Conservation (phyloP, 805 yeast genomes). For the Diddensiella transvaalensis region DNA sequence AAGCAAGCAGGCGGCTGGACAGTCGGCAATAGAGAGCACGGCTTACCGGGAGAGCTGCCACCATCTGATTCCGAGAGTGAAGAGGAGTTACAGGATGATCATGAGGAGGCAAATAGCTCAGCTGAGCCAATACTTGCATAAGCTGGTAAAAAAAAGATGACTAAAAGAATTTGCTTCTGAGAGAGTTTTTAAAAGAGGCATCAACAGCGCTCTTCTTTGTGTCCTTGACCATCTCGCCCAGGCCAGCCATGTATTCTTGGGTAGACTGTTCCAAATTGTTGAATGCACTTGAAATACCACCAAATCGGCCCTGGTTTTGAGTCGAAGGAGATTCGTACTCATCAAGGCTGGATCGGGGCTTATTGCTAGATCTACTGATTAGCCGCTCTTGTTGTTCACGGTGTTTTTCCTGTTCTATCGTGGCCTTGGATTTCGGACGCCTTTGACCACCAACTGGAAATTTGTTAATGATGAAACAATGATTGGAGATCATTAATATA, state of each 20-base stretch:
- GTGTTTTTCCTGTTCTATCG: slow-evolving; percentile 28
- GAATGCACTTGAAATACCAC: slow-evolving; percentile 40
- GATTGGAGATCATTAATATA: background rate
- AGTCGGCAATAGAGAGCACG: slow-evolving; percentile 72
- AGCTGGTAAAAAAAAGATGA: slow-evolving; percentile 8
- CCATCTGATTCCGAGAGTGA: slow-evolving; percentile 26
- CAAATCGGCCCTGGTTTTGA: slow-evolving; percentile 32
- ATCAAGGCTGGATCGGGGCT: background rate
- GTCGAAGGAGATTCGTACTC: background rate
- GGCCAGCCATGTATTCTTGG: slow-evolving; percentile 41
- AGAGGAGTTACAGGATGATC: slow-evolving; percentile 11
- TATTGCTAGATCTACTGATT: background rate
- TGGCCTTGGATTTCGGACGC: slow-evolving; percentile 53
- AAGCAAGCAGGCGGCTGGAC: slow-evolving; percentile 66
- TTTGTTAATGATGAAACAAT: too few relatives aligned
- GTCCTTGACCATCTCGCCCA: slow-evolving; percentile 35
- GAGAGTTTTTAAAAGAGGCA: slow-evolving; percentile 21
- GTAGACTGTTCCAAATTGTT: slow-evolving; percentile 44
- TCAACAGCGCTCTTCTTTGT: slow-evolving; percentile 24
- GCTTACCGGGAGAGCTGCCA: slow-evolving; percentile 29
- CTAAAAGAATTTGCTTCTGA: slow-evolving; percentile 25
- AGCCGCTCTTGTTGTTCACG: slow-evolving; percentile 24
- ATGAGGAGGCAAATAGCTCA: too few relatives aligned
- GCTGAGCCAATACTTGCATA: too few relatives aligned
- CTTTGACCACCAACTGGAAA: slow-evolving; percentile 62